phyloP scores from a whole-genome alignment of 1,284 basidiomycete genomes.

The Ustilago tritici region DNA sequence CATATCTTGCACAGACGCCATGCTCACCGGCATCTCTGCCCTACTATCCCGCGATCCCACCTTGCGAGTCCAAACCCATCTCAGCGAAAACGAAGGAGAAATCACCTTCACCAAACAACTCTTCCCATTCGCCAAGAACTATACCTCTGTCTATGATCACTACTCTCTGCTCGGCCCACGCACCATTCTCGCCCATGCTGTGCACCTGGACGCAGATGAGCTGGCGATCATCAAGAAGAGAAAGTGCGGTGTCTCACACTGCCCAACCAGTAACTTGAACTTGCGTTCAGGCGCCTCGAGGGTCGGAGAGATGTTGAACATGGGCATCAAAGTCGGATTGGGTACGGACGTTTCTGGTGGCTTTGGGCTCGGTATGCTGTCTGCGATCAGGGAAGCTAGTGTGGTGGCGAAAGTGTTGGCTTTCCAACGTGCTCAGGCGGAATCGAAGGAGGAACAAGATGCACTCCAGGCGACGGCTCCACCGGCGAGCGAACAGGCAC shows the following conservation, averaged over 20 bases:
- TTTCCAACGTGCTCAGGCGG: constrained; percentile 54
- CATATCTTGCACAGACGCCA: constrained; percentile 84
- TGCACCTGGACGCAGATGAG: constrained; percentile 81
- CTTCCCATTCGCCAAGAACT: constrained; percentile 73
- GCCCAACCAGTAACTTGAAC: constrained; percentile 89
- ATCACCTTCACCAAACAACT: constrained; percentile 77
- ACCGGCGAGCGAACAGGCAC: constrained; percentile 28
- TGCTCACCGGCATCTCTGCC: constrained; percentile 77
- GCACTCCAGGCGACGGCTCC: constrained; percentile 20
- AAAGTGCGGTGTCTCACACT: constrained; percentile 86
- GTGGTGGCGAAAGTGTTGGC: constrained; percentile 81
- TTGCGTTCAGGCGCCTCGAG: constrained; percentile 84
- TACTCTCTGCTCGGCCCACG: constrained; percentile 81
- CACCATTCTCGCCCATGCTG: constrained; percentile 90
- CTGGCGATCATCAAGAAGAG: constrained; percentile 78
- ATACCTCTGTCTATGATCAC: constrained; percentile 79
- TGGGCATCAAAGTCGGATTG: constrained; percentile 83
- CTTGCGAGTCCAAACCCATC: constrained; percentile 90
- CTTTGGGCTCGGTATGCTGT: constrained; percentile 84
- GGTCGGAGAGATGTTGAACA: constrained; percentile 82
- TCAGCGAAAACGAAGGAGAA: constrained; percentile 86
- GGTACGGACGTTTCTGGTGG: constrained; percentile 95
- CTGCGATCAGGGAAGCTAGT: constrained; percentile 83
- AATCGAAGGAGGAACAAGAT: constrained; percentile 38
- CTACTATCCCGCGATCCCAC: constrained; percentile 72